Evolutionary conservation across 108 stramenopile species (phyloP), one percentile per base, ranked within the genome.

Genomic region (Nitzschia putrida): DNA sequence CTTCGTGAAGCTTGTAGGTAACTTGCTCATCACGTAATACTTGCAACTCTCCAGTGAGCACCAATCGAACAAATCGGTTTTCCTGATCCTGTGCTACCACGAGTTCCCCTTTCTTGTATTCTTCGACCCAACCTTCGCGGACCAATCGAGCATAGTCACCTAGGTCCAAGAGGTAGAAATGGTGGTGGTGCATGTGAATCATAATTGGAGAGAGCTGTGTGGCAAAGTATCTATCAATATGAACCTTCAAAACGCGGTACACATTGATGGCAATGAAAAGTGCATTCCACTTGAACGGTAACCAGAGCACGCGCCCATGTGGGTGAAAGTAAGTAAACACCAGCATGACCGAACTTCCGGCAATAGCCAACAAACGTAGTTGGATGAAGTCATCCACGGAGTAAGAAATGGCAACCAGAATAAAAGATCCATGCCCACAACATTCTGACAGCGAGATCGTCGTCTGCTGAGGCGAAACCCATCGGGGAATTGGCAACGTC

Each of bases 251-350:
- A 52, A 95, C 81, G 21, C 89, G 77, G 55, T 87, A 92, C 0
- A 69, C 61, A 57, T 95, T 95, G 20, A 95, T 75, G 9, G 74
- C 79, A 50, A 90, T 91, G 59, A 95, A 95, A 22, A 92, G 61
- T 21, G 75, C 40, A 59, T 95, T 95, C 93, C 93, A 95, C 47
- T 88, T 85, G 66, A 88, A 84, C 7, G 93, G 93, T 16, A 95
- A 64, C 93, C 93, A 95, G 22, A 95, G 59, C 0, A 88, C 78
- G 37, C 88, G 74, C 24, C 93, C 93, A 57, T 95, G 89, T 0
- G 93, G 93, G 80, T 95, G 93, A 80, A 90, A 92, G 77, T 95
- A 95, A 0, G 90, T 76, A 74, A 95, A 95, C 11, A 88, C 66
- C 18, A 90, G 63, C 90, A 95, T 95, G 61, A 80, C 78, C 1